A percentile compares a stretch with the other conserved stretches of the same genome.
phyloP scores from a whole-genome alignment of 208 protist genomes.

The Acanthamoeba healyi region DNA sequence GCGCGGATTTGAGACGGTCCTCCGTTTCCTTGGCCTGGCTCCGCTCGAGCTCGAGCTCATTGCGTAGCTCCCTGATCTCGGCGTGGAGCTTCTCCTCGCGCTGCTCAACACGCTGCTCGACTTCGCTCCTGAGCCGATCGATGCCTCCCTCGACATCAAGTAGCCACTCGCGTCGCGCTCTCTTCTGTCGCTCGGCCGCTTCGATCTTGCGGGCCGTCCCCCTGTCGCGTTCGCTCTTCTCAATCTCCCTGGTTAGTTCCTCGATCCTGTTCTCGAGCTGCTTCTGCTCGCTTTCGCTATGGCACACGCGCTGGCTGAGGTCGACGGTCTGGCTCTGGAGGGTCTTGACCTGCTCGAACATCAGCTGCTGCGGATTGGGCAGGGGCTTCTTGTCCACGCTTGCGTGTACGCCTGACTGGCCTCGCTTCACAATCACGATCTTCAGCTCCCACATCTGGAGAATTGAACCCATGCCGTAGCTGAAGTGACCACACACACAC shows the following conservation, averaged over 20 bases:
- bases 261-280: background rate
- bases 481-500: background rate
- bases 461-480: conserved; percentile 5
- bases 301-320: background rate
- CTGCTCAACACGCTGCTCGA: background rate
- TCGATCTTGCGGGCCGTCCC: background rate
- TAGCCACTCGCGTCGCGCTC: background rate
- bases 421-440: conserved; percentile 1
- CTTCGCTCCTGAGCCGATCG: background rate
- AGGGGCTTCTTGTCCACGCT: conserved; percentile 4
- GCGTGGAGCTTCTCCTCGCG: background rate
- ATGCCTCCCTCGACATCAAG: background rate
- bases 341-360: conserved; percentile 12
- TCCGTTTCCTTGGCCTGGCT: background rate
- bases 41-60: background rate
- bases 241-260: background rate
- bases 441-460: conserved; percentile 25
- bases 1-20: background rate
- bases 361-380: conserved; percentile 28
- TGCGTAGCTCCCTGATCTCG: background rate
- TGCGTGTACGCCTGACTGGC: background rate
- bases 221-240: background rate
- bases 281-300: background rate
- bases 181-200: background rate
- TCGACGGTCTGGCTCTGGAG: background rate